Base-by-base conservation (phyloP, 176 grass and related monocot genomes). In the Bolboschoenus planiculmis region DNA sequence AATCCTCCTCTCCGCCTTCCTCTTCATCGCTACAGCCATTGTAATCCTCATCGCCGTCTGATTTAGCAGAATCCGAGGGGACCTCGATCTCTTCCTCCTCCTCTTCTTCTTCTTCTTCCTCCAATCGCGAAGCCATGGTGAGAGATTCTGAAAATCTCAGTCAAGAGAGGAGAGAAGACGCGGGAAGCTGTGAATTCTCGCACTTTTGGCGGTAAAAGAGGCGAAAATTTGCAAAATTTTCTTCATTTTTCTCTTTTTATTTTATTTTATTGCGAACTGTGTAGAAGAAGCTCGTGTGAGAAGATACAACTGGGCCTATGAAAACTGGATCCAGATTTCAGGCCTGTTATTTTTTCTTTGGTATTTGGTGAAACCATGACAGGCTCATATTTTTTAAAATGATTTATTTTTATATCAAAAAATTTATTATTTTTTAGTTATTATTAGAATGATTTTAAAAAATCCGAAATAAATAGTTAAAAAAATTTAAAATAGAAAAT, bases 21-120 rank as follows among this genome's bases (percentile, higher is more conserved):
- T 91, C 70, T 15, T 73, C 85, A 51, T 86, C 79, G 78, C 82
- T 87, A 21, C 54, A 85, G 76, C 36, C 87, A 21, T 74, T 74
- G 75, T 91, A 91, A 5, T 87, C 88, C 15, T 90, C 86, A 40
- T 86, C 88, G 29, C 42, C 84, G 33, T 89, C 89, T 47, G 82
- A 80, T 30, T 87, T 79, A 54, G 87, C 85, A 40, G 44, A 55
- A 68, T 87, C 88, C 56, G 91, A 92, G 58, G 85, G 85, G 43
- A 89, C 44, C 48, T 62, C 84, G 31, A 83, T 37, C 23, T 83
- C 21, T 68, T 47, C 89, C 34, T 89, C 85, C 2, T 89, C 83
- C 11, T 86, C 90, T 5, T 77, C 87, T 10, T 85, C 87, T 14
- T 82, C 92, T 24, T 64, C 64, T 5, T 46, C 85, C 72, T 84